Evolutionary conservation across 1,139 yeast genomes (phyloP).

Genomic region (Blastobotrys arbuscula): DNA sequence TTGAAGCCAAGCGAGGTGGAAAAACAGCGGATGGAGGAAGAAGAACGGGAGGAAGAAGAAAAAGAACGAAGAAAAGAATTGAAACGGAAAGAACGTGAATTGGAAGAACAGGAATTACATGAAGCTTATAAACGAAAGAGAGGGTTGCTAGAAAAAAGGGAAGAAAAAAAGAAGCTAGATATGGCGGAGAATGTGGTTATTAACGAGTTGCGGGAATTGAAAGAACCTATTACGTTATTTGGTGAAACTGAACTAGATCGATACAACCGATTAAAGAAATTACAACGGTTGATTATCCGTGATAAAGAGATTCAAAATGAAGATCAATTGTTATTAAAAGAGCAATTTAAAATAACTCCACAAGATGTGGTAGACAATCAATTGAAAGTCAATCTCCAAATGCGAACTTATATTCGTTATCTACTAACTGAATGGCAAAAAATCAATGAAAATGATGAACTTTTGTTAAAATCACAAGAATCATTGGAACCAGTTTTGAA

Average conservation of each 20-base stretch:
- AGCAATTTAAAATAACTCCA: constrained; percentile 28
- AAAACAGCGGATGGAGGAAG: constrained; percentile 22
- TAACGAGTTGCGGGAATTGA: constrained; percentile 38
- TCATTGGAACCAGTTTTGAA: constrained; percentile 58
- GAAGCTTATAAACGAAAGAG: constrained; percentile 23
- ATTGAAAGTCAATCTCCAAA: constrained; percentile 37
- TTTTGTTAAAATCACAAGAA: constrained; percentile 39
- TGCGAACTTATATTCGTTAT: constrained; percentile 45
- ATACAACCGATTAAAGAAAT: constrained; percentile 20
- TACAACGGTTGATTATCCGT: constrained; percentile 25
- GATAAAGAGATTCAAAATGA: constrained; percentile 26
- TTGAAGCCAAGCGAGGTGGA: constrained; percentile 23
- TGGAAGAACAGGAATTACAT: constrained; percentile 24
- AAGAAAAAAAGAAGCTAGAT: constrained; percentile 15
- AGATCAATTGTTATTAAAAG: constrained; percentile 22
- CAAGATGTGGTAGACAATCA: constrained; percentile 38
- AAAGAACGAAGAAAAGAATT: constrained; percentile 25
- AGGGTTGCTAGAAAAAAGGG: constrained; percentile 18
- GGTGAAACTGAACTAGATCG: constrained; percentile 41
- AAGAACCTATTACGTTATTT: constrained; percentile 40
- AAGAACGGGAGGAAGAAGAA: constrained; percentile 28
- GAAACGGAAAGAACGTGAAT: constrained; percentile 22
- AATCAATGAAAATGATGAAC: constrained; percentile 16
- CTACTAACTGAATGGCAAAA: constrained; percentile 44
- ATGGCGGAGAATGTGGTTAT: constrained; percentile 47